These are phyloP conservation scores for Aquilaria sinensis DNA, from an alignment of 345 rosid genomes.

Conservation along the genomic window DNA sequence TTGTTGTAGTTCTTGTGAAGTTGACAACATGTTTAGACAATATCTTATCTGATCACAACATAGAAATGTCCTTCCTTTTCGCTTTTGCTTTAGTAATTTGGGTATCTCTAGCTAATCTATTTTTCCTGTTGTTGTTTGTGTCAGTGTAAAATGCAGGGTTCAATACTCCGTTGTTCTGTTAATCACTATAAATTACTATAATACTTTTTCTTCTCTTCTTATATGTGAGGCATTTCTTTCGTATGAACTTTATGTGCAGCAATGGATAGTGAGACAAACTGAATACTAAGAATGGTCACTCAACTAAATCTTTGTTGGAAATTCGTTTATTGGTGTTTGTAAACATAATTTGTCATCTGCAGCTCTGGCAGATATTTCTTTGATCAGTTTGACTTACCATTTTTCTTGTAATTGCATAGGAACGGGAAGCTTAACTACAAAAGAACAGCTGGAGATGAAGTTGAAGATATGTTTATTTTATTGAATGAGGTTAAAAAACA, in stretches of 20 bases:
- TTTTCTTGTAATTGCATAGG: conserved; percentile 26
- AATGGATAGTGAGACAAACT: no score
- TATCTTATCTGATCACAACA: background rate
- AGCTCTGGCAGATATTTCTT: no score
- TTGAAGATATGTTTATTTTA: conserved; percentile 84
- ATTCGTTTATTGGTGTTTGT: no score
- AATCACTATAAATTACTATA: no score
- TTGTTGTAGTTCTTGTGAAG: conserved; percentile 2
- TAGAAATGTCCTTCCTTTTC: background rate
- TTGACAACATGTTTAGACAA: background rate
- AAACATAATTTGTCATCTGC: no score
- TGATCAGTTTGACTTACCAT: no score
- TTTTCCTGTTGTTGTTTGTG: background rate
- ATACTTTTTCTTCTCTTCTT: no score
- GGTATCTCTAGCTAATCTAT: background rate
- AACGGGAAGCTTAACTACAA: conserved; percentile 68
- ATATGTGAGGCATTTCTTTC: no score
- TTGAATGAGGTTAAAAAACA: conserved; percentile 74
- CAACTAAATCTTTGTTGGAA: no score
- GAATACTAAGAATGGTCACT: no score
- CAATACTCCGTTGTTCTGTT: no score
- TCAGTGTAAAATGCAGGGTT: background rate
- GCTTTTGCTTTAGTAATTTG: background rate
- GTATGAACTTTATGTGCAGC: no score
- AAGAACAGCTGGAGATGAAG: conserved; percentile 78